Evolutionary conservation across 1,139 yeast species (phyloP).

Genomic region (Magnusiomyces sp.): DNA sequence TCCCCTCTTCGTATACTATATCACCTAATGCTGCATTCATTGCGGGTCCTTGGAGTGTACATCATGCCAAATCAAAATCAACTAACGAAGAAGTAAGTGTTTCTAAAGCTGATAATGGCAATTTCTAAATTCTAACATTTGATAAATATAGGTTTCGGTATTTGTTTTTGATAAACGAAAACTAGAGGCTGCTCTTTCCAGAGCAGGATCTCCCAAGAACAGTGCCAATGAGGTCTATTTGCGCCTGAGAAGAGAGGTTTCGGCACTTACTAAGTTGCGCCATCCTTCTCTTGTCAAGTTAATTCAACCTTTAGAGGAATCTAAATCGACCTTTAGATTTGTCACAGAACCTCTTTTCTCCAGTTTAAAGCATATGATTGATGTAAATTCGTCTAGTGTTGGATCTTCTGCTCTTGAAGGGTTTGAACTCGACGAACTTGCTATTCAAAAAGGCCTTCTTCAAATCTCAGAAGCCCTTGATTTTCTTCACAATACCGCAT

Average conservation of each 20-base stretch:
- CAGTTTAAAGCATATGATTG: slow-evolving; percentile 44
- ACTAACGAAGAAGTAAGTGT: slow-evolving; percentile 23
- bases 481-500: slow-evolving; percentile 71
- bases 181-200: slow-evolving; percentile 49
- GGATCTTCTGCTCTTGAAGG: slow-evolving; percentile 20
- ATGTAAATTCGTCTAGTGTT: slow-evolving; percentile 20
- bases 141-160: slow-evolving; percentile 52
- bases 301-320: slow-evolving; percentile 83
- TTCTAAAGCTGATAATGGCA: background rate
- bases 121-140: background rate
- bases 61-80: slow-evolving; percentile 67
- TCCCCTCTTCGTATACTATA: slow-evolving; percentile 63
- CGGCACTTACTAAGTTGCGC: slow-evolving; percentile 66
- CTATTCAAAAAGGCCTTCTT: slow-evolving; percentile 76
- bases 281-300: slow-evolving; percentile 83
- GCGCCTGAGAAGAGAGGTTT: slow-evolving; percentile 48
- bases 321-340: slow-evolving; percentile 65
- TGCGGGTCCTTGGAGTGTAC: slow-evolving; percentile 79
- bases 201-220: slow-evolving; percentile 39
- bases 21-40: slow-evolving; percentile 67
- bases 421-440: slow-evolving; percentile 49
- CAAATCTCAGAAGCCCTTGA: slow-evolving; percentile 73
- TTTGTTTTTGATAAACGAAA: slow-evolving; percentile 81
- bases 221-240: slow-evolving; percentile 35
- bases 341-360: slow-evolving; percentile 74